These are phyloP conservation scores for Dalbergia cochinchinensis DNA, from an alignment of 306 rosid genomes.

Conservation along the genomic window DNA sequence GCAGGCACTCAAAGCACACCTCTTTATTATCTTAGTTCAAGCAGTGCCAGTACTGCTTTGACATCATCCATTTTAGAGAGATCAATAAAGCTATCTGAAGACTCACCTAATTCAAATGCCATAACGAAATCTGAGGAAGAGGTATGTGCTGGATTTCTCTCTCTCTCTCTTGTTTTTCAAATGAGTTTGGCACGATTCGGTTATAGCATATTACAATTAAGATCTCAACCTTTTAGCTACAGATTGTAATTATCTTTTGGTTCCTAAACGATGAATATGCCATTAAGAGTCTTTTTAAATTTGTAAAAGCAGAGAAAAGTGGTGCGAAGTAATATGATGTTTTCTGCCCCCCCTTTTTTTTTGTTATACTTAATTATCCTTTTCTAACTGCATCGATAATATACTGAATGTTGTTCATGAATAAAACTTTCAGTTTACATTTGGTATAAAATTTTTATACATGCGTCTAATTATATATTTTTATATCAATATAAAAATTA, in stretches of 20 bases:
- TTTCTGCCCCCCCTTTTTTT: too few relatives aligned
- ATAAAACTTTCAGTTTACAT: neutral
- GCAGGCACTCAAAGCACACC: conserved; percentile 93
- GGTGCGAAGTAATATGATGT: too few relatives aligned
- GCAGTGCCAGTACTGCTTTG: conserved; percentile 81
- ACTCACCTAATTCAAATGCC: conserved; percentile 71
- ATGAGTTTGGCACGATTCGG: neutral
- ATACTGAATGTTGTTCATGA: neutral
- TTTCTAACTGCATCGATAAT: too few relatives aligned
- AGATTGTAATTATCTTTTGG: neutral
- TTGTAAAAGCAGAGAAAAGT: neutral
- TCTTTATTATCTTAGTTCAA: conserved; percentile 62
- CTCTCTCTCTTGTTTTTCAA: neutral
- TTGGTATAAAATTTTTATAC: neutral
- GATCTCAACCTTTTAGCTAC: neutral
- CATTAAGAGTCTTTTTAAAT: neutral
- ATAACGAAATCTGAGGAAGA: conserved; percentile 62
- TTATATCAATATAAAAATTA: neutral
- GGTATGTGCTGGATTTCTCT: conserved; percentile 52
- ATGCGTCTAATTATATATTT: neutral
- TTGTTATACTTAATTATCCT: too few relatives aligned
- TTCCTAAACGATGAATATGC: too few relatives aligned
- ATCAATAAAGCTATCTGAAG: conserved; percentile 53
- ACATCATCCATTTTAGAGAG: conserved; percentile 81
- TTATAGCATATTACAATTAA: neutral